phyloP scores from a whole-genome alignment of 306 rosid genomes.

The Dalbergia cochinchinensis region DNA sequence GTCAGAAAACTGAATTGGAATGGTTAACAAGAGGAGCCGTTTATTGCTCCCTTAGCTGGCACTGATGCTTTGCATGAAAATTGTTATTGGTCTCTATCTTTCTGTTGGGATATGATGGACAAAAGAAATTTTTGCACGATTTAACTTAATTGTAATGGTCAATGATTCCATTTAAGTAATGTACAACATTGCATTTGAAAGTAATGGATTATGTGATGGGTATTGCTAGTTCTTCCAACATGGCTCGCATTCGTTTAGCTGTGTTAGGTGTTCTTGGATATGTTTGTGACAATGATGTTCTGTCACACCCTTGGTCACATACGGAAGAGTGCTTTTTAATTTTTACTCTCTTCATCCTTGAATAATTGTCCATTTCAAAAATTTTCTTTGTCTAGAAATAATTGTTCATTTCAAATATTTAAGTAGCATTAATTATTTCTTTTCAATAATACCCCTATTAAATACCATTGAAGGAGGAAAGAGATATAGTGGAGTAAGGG shows the following conservation, averaged over 20 bases:
- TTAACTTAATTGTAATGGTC: neutral
- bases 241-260: neutral
- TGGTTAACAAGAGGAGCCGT: slow-evolving; percentile 6
- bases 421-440: no score
- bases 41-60: slow-evolving; percentile 5
- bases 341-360: neutral
- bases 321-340: slow-evolving; percentile 7
- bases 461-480: no score
- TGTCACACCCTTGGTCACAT: slow-evolving; percentile 2
- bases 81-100: slow-evolving; percentile 7
- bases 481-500: no score
- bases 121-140: slow-evolving; percentile 18
- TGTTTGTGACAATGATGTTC: slow-evolving; percentile 31
- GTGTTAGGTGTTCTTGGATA: slow-evolving; percentile 14
- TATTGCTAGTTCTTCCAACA: slow-evolving; percentile 31
- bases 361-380: no score
- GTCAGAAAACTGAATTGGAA: slow-evolving; percentile 24
- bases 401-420: no score
- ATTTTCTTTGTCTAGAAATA: no score
- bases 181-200: slow-evolving; percentile 19
- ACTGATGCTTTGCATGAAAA: slow-evolving; percentile 23
- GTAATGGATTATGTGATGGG: neutral
- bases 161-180: slow-evolving; percentile 23
- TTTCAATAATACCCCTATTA: no score
- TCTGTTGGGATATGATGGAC: slow-evolving; percentile 5